Evolutionary conservation across 1,284 basidiomycete species (phyloP).

Genomic region (Chondrostereum purpureum): DNA sequence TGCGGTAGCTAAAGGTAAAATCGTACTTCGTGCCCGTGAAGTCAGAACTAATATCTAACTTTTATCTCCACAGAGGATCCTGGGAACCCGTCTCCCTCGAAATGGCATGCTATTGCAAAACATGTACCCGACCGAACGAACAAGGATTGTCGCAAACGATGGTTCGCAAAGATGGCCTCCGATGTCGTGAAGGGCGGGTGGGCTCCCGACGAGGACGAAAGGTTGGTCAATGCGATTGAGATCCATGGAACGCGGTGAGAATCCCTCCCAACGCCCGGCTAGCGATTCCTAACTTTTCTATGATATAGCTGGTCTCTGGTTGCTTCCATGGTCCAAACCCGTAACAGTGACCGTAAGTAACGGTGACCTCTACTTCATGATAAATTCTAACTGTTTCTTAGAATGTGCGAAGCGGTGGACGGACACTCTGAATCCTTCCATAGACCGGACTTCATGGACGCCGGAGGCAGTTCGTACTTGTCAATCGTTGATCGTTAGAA

Average conservation of each 20-base stretch:
- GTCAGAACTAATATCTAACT: no score
- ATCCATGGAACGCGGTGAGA: conserved; percentile 42
- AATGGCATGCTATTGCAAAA: conserved; percentile 54
- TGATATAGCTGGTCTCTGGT: conserved; percentile 44
- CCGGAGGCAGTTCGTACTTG: conserved; percentile 39
- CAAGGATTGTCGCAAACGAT: conserved; percentile 54
- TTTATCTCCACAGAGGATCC: conserved; percentile 56
- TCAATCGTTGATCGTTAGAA: no score
- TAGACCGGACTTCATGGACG: conserved; percentile 49
- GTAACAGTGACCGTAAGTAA: conserved; percentile 50
- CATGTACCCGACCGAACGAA: conserved; percentile 52
- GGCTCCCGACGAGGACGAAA: conserved; percentile 52
- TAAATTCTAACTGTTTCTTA: conserved; percentile 18
- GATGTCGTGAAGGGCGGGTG: conserved; percentile 51
- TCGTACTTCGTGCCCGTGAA: no score
- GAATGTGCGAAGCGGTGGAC: conserved; percentile 57
- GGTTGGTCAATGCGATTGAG: conserved; percentile 44
- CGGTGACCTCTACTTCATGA: conserved; percentile 1
- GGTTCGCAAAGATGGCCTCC: conserved; percentile 57
- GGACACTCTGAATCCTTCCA: conserved; percentile 49
- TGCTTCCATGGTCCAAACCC: conserved; percentile 43
- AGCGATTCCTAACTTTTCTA: conserved; percentile 1
- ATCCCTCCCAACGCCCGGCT: no score
- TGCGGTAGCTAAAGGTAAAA: conserved; percentile 9
- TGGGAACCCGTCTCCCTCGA: conserved; percentile 45